Evolutionary conservation across 192 early-diverging fungal genomes (phyloP).

Genomic region (Umbelopsis vinacea): DNA sequence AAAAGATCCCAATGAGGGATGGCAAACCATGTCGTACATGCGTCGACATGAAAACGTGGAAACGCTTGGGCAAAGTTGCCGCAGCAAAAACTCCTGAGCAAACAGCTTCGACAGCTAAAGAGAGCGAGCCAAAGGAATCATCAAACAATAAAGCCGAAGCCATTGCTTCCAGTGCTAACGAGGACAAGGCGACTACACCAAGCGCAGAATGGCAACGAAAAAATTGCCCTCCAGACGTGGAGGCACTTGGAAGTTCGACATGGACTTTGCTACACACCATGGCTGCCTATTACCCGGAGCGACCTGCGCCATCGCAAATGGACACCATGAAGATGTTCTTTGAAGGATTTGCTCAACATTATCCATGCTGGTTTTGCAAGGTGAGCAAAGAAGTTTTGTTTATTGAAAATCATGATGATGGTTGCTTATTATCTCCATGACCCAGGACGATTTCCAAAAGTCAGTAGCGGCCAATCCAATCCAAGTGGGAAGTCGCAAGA

Average conservation of each 20-base stretch:
- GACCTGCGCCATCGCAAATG: conserved; percentile 72
- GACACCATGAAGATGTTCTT: conserved; percentile 76
- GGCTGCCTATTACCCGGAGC: conserved; percentile 94
- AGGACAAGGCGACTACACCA: conserved; percentile 23
- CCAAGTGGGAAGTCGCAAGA: conserved; percentile 65
- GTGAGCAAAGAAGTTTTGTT: conserved; percentile 6
- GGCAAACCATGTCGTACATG: conserved; percentile 82
- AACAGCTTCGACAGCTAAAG: conserved; percentile 20
- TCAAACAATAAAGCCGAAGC: conserved; percentile 24
- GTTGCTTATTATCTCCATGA: not conserved
- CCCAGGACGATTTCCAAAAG: conserved; percentile 71
- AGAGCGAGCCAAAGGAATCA: conserved; percentile 21
- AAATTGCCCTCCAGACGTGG: conserved; percentile 84
- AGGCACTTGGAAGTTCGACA: conserved; percentile 82
- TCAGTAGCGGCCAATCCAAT: conserved; percentile 82
- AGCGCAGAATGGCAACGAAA: conserved; percentile 29
- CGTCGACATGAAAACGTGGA: conserved; percentile 77
- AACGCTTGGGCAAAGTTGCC: conserved; percentile 52
- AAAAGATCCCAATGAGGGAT: conserved; percentile 48
- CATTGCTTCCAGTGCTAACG: not conserved
- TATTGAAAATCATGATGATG: too few relatives aligned
- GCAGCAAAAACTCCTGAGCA: conserved; percentile 25
- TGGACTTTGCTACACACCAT: conserved; percentile 99
- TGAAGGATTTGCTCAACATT: conserved; percentile 79
- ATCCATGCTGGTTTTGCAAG: conserved; percentile 93